Evolutionary conservation across 1,284 basidiomycete species (phyloP), one percentile per base, ranked within the genome.

Genomic region (Cystobasidium sp.): DNA sequence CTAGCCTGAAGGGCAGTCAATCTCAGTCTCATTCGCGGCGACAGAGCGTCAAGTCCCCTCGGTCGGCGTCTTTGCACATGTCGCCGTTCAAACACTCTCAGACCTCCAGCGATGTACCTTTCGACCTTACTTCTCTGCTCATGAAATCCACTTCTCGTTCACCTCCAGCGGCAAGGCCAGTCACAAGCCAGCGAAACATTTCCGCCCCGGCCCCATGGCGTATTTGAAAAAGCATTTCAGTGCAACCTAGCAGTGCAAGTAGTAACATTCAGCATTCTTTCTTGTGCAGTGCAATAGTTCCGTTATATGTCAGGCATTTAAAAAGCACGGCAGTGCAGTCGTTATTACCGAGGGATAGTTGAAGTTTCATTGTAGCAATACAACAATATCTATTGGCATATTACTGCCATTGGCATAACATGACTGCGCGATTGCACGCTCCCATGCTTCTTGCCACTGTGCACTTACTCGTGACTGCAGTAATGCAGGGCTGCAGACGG

Each of bases 111-210:
- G 55, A 37, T 37, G 14, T 69, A 10, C 61, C 69, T 8, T 52
- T 53, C 16, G 70, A 73, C 51, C 62, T 73, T 22, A 73, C 70
- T 12, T 24, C 70, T 18, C 49, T 73, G n/a, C 62, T 73, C 24
- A 49, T 66, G n/a, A 73, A 66, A 51, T 65, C 70, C n/a, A 66
- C 52, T 16, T 65, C 70, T 2, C 41, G 51, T 2, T 73, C 70
- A 3, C 70, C 70, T n/a, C 62, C 62, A 39, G n/a, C 49, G 43
- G 1, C 16, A 7, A 47, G 43, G 10, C 18, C 46, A 18, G 39
- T 37, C 10, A 24, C 46, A 6, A 51, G 41, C 10, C 37, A 51
- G 31, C n/a, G 51, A 37, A 43, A 51, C 47, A 31, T 18, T 18
- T 56, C 58, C 16, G 59, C 49, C 3, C 58, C 69, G 20, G 41